Conservation (phyloP, 257 asterid species). For the Solanum lycopersicoides region DNA sequence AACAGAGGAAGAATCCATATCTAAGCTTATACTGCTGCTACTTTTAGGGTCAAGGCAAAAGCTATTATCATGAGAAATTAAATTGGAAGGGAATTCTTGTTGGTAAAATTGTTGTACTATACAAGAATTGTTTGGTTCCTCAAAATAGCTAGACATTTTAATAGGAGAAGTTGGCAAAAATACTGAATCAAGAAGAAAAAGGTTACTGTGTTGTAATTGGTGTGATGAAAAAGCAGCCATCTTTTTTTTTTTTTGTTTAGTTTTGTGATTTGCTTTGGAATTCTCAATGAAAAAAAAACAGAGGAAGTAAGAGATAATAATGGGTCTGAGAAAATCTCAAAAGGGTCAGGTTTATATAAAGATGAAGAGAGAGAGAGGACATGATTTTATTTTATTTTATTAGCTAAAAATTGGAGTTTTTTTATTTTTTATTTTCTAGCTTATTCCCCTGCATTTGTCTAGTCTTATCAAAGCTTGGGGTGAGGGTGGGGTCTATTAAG, state of each 20-base stretch:
- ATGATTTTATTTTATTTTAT: not conserved
- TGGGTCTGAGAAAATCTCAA: conserved; percentile 25
- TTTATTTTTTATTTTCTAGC: not conserved
- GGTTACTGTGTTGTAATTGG: conserved; percentile 12
- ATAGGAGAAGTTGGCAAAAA: conserved; percentile 14
- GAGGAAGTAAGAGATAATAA: not conserved
- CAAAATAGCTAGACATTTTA: conserved; percentile 10
- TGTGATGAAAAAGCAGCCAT: conserved; percentile 44
- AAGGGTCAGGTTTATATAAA: conserved; percentile 37
- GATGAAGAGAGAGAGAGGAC: not conserved
- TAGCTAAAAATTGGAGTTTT: not conserved
- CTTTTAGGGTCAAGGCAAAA: conserved; percentile 9
- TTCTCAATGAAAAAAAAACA: not conserved
- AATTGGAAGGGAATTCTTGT: conserved; percentile 7
- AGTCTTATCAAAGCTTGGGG: conserved; percentile 14
- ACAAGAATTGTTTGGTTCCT: conserved; percentile 21
- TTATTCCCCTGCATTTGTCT: conserved; percentile 16
- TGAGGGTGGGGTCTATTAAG: conserved; percentile 13
- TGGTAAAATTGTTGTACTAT: conserved; percentile 12
- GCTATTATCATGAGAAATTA: not conserved
- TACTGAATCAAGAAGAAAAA: conserved; percentile 17
- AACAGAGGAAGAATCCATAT: conserved; percentile 34
- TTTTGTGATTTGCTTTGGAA: not conserved
- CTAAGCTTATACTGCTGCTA: conserved; percentile 3
- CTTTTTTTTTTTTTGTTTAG: not conserved